A percentile compares a stretch with the other conserved stretches of the same genome.
Conservation (phyloP, 352 stramenopile genomes). For the Nothophytophthora sp. region DNA sequence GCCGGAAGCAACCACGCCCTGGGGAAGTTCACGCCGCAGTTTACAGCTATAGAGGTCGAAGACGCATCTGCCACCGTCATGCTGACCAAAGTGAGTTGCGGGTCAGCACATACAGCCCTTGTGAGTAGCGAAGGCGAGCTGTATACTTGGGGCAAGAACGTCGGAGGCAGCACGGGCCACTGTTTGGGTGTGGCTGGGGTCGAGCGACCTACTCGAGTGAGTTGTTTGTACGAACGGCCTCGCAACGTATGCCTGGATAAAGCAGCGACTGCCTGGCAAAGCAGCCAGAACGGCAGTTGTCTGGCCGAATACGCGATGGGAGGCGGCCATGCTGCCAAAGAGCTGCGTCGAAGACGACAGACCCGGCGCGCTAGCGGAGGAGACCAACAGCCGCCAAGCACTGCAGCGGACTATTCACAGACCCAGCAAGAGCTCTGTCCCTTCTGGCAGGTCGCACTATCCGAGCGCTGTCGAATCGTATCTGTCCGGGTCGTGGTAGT, state of each 20-base stretch:
- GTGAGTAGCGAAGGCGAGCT: conserved; percentile 67
- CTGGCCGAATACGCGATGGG: conserved; percentile 44
- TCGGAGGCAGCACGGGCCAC: conserved; percentile 65
- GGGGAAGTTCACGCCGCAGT: conserved; percentile 59
- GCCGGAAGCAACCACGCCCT: conserved; percentile 70
- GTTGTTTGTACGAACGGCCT: conserved; percentile 62
- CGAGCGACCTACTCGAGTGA: conserved; percentile 43
- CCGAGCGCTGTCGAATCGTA: conserved; percentile 42
- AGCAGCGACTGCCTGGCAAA: conserved; percentile 40
- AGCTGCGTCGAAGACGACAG: conserved; percentile 4
- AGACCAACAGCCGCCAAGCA: conserved; percentile 3
- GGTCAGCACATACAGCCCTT: conserved; percentile 63
- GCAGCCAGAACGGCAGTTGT: conserved; percentile 66
- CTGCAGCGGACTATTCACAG: conserved; percentile 34
- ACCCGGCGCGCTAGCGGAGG: conserved; percentile 7
- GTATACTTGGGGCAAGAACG: conserved; percentile 78
- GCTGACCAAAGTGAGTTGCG: conserved; percentile 57
- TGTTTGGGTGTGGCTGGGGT: conserved; percentile 33
- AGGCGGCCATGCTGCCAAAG: conserved; percentile 16
- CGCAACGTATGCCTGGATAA: conserved; percentile 47
- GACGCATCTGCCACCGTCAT: conserved; percentile 13
- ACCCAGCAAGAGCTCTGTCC: conserved; percentile 78
- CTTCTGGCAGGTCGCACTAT: conserved; percentile 67
- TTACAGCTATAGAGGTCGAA: conserved; percentile 35
- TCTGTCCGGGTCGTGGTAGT: conserved; percentile 34